Base-by-base conservation (phyloP, 345 rosid genomes). In the Conringia planisiliqua region DNA sequence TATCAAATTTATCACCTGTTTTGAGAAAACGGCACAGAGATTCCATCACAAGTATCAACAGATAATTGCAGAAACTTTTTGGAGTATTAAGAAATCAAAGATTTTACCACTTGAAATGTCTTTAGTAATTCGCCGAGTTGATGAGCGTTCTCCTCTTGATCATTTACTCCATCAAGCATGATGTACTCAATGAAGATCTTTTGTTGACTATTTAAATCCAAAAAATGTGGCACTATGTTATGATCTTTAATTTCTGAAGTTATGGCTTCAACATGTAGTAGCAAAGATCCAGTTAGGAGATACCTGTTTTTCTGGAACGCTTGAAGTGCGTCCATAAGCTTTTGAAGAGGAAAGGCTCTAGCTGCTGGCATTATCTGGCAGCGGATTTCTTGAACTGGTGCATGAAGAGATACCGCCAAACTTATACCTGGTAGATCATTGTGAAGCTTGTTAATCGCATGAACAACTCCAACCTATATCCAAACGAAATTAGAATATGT, bases 351-450 rank as follows among this genome's bases (percentile, higher is more conserved):
- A 83, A 92, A 95, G 78, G 99, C 99, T 75, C 97, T 86, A 63
- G 99, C 97, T 24, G 97, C 90, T 38, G 97, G 99, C 99, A 95
- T 95, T 78, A 95, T 95, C 79, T 90, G 89, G 69, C 97, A 95
- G 60, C 96, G 93, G 58, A 95, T 83, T 43, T 92, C 99, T 79
- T 95, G 99, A 78, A 86, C 92, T 66, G 99, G 97, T 5, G 99
- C 99, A 67, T 95, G 99, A 59, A 95, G 86, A 44, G 97, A 95
- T 42, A 90, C 97, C n/a, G 97, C 99, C 69, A 95, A 85, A 85
- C 91, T 95, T 81, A 95, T 48, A 69, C 97, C 97, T 10, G 97
- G 99, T 65, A 95, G 82, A 80, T 95, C 97, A 66, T 73, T 79
- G 68, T 95, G 91, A 81, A 92, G 88, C 88, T 86, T 95, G 88